These are phyloP conservation scores for Sanghuangporus sanghuang DNA, from an alignment of 1,284 basidiomycete genomes.

Conservation along the genomic window DNA sequence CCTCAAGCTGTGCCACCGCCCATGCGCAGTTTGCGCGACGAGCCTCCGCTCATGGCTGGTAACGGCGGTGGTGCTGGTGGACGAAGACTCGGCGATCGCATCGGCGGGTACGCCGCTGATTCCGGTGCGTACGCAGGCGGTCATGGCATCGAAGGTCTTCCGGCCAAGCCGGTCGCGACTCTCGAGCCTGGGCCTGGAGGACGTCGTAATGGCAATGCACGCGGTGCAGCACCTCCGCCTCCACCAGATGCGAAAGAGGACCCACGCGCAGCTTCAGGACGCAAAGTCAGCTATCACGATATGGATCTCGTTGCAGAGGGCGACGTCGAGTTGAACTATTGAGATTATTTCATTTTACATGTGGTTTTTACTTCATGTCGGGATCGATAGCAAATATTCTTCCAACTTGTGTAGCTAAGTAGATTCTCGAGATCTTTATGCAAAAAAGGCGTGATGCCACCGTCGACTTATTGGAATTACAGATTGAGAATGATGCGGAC, in stretches of 20 bases:
- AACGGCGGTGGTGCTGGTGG: constrained; percentile 11
- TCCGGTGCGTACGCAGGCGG: constrained; percentile 31
- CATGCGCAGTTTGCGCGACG: constrained; percentile 27
- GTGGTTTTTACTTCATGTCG: not conserved
- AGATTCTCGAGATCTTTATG: no score
- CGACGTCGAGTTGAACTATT: constrained; percentile 76
- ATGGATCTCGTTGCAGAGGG: constrained; percentile 86
- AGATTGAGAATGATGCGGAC: no score
- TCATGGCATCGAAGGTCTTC: constrained; percentile 64
- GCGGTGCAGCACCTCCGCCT: constrained; percentile 58
- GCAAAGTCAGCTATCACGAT: constrained; percentile 80
- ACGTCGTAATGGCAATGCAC: constrained; percentile 28
- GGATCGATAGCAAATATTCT: not conserved
- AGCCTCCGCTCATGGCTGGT: constrained; percentile 17
- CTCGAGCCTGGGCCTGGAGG: constrained; percentile 50
- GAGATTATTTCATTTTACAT: constrained; percentile 24
- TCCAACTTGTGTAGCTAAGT: not conserved
- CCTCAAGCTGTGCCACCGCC: constrained; percentile 46
- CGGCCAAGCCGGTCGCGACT: constrained; percentile 65
- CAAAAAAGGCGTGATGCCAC: no score
- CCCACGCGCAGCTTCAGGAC: constrained; percentile 76
- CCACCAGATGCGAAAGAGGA: constrained; percentile 84
- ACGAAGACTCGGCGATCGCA: constrained; percentile 66
- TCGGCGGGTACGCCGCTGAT: constrained; percentile 65
- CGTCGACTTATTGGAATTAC: not conserved